These are phyloP conservation scores for Phellopilus nigrolimitatus DNA, from an alignment of 1,284 basidiomycete genomes.

Conservation along the genomic window DNA sequence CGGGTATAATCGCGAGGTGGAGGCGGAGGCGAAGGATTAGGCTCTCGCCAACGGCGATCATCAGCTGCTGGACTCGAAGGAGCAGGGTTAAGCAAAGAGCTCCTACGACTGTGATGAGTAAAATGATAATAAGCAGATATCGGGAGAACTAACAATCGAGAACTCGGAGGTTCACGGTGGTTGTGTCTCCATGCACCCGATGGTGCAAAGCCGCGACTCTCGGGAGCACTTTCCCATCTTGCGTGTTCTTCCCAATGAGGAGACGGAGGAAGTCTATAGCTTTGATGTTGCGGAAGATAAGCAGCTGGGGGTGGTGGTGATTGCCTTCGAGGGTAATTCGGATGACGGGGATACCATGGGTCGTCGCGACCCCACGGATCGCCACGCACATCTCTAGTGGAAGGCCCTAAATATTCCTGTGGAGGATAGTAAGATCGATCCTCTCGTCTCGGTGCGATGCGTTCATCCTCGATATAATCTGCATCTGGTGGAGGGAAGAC, in stretches of 20 bases:
- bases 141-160: conserved; percentile 20
- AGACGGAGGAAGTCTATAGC: conserved; percentile 15
- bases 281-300: conserved; percentile 31
- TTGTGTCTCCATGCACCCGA: conserved; percentile 65
- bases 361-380: background rate
- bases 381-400: conserved; percentile 8
- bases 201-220: conserved; percentile 46
- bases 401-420: background rate
- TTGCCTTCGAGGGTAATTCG: conserved; percentile 18
- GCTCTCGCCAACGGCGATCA: conserved; percentile 6
- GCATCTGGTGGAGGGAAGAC: conserved; percentile 4
- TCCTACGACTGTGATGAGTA: conserved; percentile 1
- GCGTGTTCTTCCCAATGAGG: conserved; percentile 31
- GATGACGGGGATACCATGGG: conserved; percentile 7
- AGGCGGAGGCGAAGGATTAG: background rate
- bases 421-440: conserved; percentile 11
- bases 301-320: conserved; percentile 32
- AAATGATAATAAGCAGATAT: conserved; percentile 17
- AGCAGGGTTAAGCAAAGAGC: conserved; percentile 5
- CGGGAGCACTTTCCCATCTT: conserved; percentile 34
- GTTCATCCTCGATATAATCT: conserved; percentile 9
- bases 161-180: conserved; percentile 32
- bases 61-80: conserved; percentile 4
- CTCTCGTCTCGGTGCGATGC: conserved; percentile 4
- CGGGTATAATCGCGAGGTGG: conserved; percentile 1